Base-by-base conservation (phyloP, 2,329 filamentous ascomycete genomes). In the Laburnicola sp. region DNA sequence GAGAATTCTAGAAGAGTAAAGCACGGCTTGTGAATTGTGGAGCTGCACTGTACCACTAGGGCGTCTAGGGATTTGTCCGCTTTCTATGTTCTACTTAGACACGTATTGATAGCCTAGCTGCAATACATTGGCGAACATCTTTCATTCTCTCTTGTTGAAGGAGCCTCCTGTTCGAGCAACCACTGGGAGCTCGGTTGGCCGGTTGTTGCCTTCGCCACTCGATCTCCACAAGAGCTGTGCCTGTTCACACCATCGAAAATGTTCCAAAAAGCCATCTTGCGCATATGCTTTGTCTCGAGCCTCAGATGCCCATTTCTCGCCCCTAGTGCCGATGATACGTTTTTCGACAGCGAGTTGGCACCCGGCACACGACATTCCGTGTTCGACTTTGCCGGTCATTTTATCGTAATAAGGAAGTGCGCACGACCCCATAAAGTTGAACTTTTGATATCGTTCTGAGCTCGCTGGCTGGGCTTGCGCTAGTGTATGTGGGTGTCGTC, bases 171-270 rank as follows among this genome's bases (percentile, higher is more conserved):
- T 6, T 42, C 35, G n/a, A 37, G 35, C 35, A 37, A n/a, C 35
- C 5, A 6, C 6, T 16, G 35, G 35, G 6, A 37, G 35, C 35
- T 37, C 35, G 35, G 21, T 6, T 37, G 35, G 35, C 21, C 7
- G 22, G 10, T 25, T 30, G 5, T 26, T 42, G 9, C 39, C 39
- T 26, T 42, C 39, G 26, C 39, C 11, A 31, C 45, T 40, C 36
- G 52, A 60, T 49, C 16, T 57, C 69, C 69, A 71, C 35, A 71
- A 51, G 25, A 61, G 45, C 51, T 71, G 66, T 52, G 66, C 66
- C 56, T 67, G 60, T 56, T 64, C 57, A 61, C 67, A 73, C 64
- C 62, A 68, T 52, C 59, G 57, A 57, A 72, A 72, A 57, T 73
- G 66, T 44, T 63, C 52, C 50, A 72, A 46, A 55, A 71, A 70